Percentiles rank a stretch among this genome's conserved stretches.
Evolutionary conservation across 495 filamentous ascomycete species (phyloP).

Genomic region (Aspergillus incahuasiensis): DNA sequence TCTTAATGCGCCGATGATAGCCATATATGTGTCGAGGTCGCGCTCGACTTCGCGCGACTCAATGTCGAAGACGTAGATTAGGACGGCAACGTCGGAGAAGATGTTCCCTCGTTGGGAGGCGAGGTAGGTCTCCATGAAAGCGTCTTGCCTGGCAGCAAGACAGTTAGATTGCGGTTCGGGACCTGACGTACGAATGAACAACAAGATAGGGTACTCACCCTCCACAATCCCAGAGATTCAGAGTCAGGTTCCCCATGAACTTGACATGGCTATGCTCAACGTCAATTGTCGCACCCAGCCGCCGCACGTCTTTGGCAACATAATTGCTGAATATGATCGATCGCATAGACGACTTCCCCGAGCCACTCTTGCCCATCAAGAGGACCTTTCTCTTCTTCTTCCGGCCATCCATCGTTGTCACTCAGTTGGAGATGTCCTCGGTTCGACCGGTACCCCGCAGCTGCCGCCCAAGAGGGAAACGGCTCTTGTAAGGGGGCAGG

Average conservation of each 20-base stretch:
- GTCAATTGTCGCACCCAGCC: slow-evolving; percentile 95
- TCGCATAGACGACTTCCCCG: slow-evolving; percentile 99
- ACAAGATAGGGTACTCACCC: slow-evolving; percentile 48
- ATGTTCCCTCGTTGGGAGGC: slow-evolving; percentile 90
- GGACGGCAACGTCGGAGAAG: slow-evolving; percentile 90
- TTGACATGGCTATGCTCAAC: slow-evolving; percentile 97
- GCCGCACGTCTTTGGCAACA: slow-evolving; percentile 89
- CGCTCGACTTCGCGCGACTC: slow-evolving; percentile 89
- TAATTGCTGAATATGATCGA: slow-evolving; percentile 98
- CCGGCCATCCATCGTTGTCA: slow-evolving; percentile 38
- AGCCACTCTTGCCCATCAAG: slow-evolving; percentile 85
- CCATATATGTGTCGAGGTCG: slow-evolving; percentile 82
- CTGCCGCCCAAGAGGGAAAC: slow-evolving; percentile 7
- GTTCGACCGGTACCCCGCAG: slow-evolving; percentile 17
- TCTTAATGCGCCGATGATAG: slow-evolving; percentile 76
- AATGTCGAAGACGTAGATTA: slow-evolving; percentile 99
- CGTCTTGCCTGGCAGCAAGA: slow-evolving; percentile 63
- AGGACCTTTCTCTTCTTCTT: slow-evolving; percentile 57
- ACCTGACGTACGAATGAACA: not conserved
- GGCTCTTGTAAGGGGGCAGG: not conserved
- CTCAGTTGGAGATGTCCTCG: not conserved
- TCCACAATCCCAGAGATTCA: slow-evolving; percentile 98
- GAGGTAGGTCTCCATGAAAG: slow-evolving; percentile 97
- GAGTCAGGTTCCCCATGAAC: slow-evolving; percentile 92
- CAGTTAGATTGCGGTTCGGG: not conserved